Evolutionary conservation across 352 stramenopile genomes (phyloP), one percentile per base, ranked within the genome.

Genomic region (Phytophthora pistaciae): DNA sequence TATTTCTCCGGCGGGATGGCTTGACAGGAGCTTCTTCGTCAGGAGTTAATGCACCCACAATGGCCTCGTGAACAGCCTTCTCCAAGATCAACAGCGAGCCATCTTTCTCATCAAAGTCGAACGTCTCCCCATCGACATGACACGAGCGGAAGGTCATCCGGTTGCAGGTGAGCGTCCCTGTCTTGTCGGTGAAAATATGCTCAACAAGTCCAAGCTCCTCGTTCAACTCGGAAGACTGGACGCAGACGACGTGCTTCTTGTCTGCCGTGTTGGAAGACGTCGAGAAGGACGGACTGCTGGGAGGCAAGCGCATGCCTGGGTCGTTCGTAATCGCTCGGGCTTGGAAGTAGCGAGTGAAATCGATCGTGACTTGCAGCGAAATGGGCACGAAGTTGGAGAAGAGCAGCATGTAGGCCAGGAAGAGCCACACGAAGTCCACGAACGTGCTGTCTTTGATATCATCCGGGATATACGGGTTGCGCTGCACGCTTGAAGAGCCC

Each of bases 121-220:
- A 88, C 5, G 82, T 86, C n/a, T 78, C 75, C 8, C 92, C 93
- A 56, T 96, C 91, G 1, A 98, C 84, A 59, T 94, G 95, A 60
- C 92, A 98, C 14, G 88, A 88, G 25, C 96, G 96, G 68, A 99
- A 99, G 25, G 94, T 79, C 95, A 98, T 98, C 5, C 89, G 84
- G 69, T 98, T 98, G 60, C 91, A 91, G 10, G 95, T 98, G 14
- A 98, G 74, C 14, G 94, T 98, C 16, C 94, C 94, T 2, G 94
- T 98, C 66, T 98, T 98, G 68, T 98, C 94, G 0, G 76, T 98
- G 79, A 99, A 99, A 29, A 99, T 92, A 69, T 99, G 98, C 59
- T 98, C 84, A 16, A 99, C 91, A 70, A 98, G 83, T 6, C 97
- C 98, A 21, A 98, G 77, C 55, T 98, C 92, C 60, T 96, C 94